phyloP scores from a whole-genome alignment of 208 protist species.

The Acanthamoeba culbertsoni region DNA sequence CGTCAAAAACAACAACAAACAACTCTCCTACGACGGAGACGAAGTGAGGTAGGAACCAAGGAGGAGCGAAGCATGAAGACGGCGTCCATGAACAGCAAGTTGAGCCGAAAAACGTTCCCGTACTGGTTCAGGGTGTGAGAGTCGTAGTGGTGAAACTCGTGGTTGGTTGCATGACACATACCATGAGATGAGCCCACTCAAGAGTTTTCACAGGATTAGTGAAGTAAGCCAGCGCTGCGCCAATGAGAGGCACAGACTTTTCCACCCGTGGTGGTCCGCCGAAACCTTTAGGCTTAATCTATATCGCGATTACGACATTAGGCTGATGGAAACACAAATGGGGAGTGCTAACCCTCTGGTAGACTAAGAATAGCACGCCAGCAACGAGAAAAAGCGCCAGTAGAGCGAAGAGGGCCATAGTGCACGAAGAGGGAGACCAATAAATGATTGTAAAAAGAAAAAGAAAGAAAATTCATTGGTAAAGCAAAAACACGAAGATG shows the following conservation, averaged over 20 bases:
- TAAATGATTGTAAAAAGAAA: too few species aligned
- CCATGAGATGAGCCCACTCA: conserved; percentile 5
- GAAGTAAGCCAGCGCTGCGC: not conserved
- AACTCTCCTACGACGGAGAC: not conserved
- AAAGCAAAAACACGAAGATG: not conserved
- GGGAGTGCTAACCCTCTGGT: not conserved
- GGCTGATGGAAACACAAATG: not conserved
- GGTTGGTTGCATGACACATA: not conserved
- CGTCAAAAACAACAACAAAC: too few species aligned
- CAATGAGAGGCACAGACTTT: not conserved
- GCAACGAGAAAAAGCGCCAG: not conserved
- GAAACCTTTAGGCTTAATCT: not conserved
- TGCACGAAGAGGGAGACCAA: too few species aligned
- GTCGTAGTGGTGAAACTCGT: not conserved
- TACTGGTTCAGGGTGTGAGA: not conserved
- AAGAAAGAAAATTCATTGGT: too few species aligned
- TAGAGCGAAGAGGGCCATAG: too few species aligned
- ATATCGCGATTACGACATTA: not conserved
- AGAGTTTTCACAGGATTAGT: not conserved
- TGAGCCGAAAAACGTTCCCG: not conserved
- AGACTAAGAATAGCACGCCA: not conserved
- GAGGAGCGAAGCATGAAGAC: conserved; percentile 17
- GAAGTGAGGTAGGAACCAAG: not conserved
- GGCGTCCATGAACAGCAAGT: not conserved
- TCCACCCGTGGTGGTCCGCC: conserved; percentile 9